phyloP scores from a whole-genome alignment of 169 alveolate genomes.

The Cytauxzoon felis region DNA sequence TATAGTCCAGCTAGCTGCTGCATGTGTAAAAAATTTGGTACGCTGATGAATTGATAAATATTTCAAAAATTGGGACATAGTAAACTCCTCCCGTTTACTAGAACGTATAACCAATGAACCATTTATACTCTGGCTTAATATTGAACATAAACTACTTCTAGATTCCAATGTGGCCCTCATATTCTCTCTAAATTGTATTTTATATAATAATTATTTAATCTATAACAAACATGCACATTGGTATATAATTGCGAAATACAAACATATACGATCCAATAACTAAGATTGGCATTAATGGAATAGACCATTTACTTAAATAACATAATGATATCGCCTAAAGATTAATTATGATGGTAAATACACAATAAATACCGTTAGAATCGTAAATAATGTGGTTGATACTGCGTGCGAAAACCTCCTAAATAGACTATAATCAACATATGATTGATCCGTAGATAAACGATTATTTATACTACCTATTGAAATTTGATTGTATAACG shows the following conservation, averaged over 20 bases:
- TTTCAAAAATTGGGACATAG: conserved; percentile 38
- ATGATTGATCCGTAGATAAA: conserved; percentile 57
- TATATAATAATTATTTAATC: not conserved
- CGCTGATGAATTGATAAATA: conserved; percentile 43
- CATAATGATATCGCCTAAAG: conserved; percentile 30
- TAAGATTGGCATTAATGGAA: conserved; percentile 26
- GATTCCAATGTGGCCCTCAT: conserved; percentile 43
- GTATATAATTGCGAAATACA: conserved; percentile 49
- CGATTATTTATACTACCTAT: conserved; percentile 56
- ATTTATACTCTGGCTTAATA: conserved; percentile 39
- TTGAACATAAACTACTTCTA: conserved; percentile 37
- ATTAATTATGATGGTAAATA: not conserved
- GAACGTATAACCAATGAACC: conserved; percentile 54
- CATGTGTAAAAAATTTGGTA: conserved; percentile 24
- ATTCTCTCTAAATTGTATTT: conserved; percentile 20
- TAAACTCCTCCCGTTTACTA: conserved; percentile 18
- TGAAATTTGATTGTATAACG: conserved; percentile 39
- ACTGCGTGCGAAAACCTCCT: conserved; percentile 42
- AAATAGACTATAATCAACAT: conserved; percentile 56
- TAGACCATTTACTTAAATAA: conserved; percentile 42
- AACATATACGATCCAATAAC: conserved; percentile 22
- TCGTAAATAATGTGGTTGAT: conserved; percentile 20
- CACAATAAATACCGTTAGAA: conserved; percentile 17
- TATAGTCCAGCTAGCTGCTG: conserved; percentile 56
- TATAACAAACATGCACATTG: conserved; percentile 41